These are phyloP conservation scores for Keithomyces neogunnii DNA, from an alignment of 2,329 filamentous ascomycete genomes.

Conservation along the genomic window DNA sequence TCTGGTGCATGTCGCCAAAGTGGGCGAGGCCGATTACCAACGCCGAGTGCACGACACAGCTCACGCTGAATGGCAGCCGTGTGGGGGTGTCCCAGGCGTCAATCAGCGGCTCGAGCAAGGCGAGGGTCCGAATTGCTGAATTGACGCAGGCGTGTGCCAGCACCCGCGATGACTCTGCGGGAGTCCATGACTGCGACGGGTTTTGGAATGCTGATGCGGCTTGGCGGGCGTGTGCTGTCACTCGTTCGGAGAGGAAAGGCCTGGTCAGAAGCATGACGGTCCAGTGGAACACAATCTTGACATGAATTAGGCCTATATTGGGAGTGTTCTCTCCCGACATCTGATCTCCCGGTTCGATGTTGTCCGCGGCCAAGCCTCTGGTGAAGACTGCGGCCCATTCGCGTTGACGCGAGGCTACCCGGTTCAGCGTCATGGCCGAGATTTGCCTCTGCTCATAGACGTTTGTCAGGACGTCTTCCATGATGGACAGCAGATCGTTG, in stretches of 20 bases:
- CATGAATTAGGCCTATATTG: conserved; percentile 9
- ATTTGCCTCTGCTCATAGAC: conserved; percentile 19
- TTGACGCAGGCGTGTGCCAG: conserved; percentile 20
- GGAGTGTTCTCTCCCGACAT: not conserved
- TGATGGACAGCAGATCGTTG: conserved; percentile 13
- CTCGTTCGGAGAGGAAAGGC: conserved; percentile 21
- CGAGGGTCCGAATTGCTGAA: conserved; percentile 22
- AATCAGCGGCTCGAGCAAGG: conserved; percentile 26
- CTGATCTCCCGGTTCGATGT: not conserved
- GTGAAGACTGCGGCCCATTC: conserved; percentile 15
- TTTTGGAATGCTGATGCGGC: not conserved
- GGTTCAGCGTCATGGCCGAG: conserved; percentile 11
- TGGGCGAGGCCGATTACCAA: conserved; percentile 32
- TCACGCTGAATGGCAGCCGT: conserved; percentile 31
- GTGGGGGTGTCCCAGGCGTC: conserved; percentile 23
- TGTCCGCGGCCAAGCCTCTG: conserved; percentile 15
- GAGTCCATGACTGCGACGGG: not conserved
- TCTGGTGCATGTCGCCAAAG: conserved; percentile 30
- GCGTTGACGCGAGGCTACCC: conserved; percentile 19
- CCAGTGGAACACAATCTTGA: conserved; percentile 25
- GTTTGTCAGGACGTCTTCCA: conserved; percentile 21
- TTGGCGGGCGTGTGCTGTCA: conserved; percentile 12
- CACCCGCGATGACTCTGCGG: conserved; percentile 5
- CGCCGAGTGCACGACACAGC: conserved; percentile 32
- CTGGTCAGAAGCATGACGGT: conserved; percentile 24